Base-by-base conservation (phyloP, 2,329 filamentous ascomycete genomes). In the Colletotrichum gloeosporioides region DNA sequence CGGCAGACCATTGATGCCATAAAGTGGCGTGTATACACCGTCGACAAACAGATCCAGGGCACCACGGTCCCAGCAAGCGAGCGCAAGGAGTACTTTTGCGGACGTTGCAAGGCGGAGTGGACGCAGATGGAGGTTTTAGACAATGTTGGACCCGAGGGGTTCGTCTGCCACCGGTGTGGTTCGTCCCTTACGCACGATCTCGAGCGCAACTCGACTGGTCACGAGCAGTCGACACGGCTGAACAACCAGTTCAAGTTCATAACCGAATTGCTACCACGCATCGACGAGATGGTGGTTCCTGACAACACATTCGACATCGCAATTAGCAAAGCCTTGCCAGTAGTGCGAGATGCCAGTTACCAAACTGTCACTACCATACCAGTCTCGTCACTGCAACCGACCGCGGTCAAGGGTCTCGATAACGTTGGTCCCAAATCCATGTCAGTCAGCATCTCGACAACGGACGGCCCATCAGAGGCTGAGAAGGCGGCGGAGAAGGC, bases 1-100 rank as follows among this genome's bases (percentile, higher is more conserved):
- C 95, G 97, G 76, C 94, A 95, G 74, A 95, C 96, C 44, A 95
- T 99, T 82, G 97, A 99, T 86, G 95, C 95, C 65, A 98, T 98
- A 86, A 99, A 99, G 85, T 99, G 95, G 91, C 94, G 95, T 78
- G 93, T 98, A 68, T 96, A 96, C 82, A 94, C 93, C 73, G 92
- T 99, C 80, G 96, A 96, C 79, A 96, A 96, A 83, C 93, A 94
- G 71, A 95, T 99, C 75, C 96, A 98, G 85, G 93, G 93, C 18
- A 93, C 95, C 74, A 95, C 95, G 18, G 93, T 95, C 22, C 93
- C 95, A 1, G 94, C 93, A 12, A 91, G 92, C 72, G 96, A 99
- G 85, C 94, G 95, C 84, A 98, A 98, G 84, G 97, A 99, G 82
- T 98, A 96, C 81, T 93, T 94, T 76, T 99, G 97, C 85, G 88